Base-by-base conservation (phyloP, 768 basidiomycete genomes). In the Lactifluus hygrophoroides region DNA sequence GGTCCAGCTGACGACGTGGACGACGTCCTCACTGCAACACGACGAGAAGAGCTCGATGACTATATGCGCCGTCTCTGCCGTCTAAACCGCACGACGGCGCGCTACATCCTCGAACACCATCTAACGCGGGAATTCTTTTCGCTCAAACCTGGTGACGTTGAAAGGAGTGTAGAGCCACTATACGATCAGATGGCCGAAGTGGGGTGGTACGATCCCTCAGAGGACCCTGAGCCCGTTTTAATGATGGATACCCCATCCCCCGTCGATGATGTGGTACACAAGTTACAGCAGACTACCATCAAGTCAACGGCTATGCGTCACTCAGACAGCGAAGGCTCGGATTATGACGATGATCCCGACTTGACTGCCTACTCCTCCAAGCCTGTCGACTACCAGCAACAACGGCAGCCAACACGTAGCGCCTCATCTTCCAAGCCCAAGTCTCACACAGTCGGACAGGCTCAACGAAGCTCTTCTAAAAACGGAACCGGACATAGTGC, bases 1-100 rank as follows among this genome's bases (percentile, higher is more conserved):
- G 96, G 96, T 3, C 96, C 94, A 5, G 82, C 88, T 7, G 78
- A 87, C 25, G 75, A 84, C 19, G 92, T 97, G 34, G 86, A 94
- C 72, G 87, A 91, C 62, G 77, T 79, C 40, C 77, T 98, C 63
- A 95, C 94, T 27, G 83, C 86, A 16, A 80, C 82, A 34, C 77
- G 96, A 54, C 80, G 86, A 60, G 77, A 75, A 19, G 96, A 98
- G 67, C 78, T 99, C 28, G 89, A 96, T 66, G 85, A 88, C 30
- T 99, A 99, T 71, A 78, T 97, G 37, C 80, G 80, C 66, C 82
- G 83, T 53, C 77, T 99, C 14, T 88, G 91, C 69, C 79, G 78
- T 30, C 76, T 99, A 35, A 84, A 80, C 66, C 70, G 73, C 55
- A 73, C 75, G 16, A 85, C 85, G 3, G 85, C 83, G 14, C 84